Base-by-base conservation (phyloP, 2,329 filamentous ascomycete species). In the Hypoxylon sp. region DNA sequence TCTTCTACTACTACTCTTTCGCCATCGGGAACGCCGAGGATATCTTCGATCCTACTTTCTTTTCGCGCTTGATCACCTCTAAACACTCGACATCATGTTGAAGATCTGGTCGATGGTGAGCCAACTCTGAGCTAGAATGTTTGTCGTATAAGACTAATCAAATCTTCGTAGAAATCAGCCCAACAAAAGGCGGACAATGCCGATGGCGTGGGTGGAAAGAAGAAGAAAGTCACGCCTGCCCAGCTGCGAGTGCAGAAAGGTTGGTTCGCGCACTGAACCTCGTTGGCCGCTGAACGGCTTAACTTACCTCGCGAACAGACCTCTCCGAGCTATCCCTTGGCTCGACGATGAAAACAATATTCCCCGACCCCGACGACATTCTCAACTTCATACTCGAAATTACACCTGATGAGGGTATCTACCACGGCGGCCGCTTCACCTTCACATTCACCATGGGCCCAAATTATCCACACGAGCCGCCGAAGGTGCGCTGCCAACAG, bases 81-180 rank as follows among this genome's bases (percentile, higher is more conserved):
- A 58, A 48, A 53, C 14, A 63, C 65, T 16, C 70, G 74, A 71
- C 82, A 94, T 84, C 77, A 98, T 98, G 96, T 87, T 97, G 85
- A 98, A 98, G 84, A 97, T 98, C 85, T 98, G 95, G 96, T 97
- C 93, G 75, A 97, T 98, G 95, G 93, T 96, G 84, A 53, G 85
- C 45, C 45, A 50, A 44, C 32, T 18, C 38, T 36, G 63, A 30
- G 33, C 48, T 7, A 7, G 9, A n/a, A n/a, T n/a, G 2, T 16
- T 6, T 51, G 18, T 20, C 24, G 11, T 5, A 18, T 22, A n/a
- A n/a, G 12, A 38, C 12, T 68, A 49, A 68, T 28, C 8, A 3
- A 28, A 12, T 18, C 18, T 28, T 3, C 81, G 75, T 80, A 97
- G 90, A 94, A 97, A 84, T 96, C 97, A 82, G 92, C 97, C 85